Evolutionary conservation across 2,329 filamentous ascomycete species (phyloP), one percentile per base, ranked within the genome.

Genomic region (Camptophora hylomeconis): DNA sequence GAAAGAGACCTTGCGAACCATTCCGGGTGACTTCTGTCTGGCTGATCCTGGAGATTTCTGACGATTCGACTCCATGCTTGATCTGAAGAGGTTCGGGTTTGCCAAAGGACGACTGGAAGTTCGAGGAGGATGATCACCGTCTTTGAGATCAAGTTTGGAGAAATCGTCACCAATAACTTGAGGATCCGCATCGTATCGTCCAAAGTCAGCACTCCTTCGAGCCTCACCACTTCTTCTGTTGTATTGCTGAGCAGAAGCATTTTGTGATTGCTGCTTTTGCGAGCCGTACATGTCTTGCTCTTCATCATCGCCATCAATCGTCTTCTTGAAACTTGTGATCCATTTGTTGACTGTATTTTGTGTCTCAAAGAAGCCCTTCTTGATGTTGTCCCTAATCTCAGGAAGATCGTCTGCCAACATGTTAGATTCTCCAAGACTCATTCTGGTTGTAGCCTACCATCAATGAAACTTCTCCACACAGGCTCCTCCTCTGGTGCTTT

Each of bases 141-240:
- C 73, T 36, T 65, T 63, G 37, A 79, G 45, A 46, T 76, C 70
- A 5, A 78, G 59, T 21, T 65, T 63, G 30, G 72, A 67, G 57
- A 98, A 95, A 48, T 95, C 86, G 46, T 94, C 87, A 37, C 77
- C 75, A 17, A 98, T 65, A 20, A 95, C 73, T 49, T 86, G 75
- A 17, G 87, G 89, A 51, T 98, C 89, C 16, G 86, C 84, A 52
- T 98, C 89, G 50, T 98, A 98, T 33, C 83, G 75, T 44, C 86
- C 79, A 38, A 86, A 83, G 52, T 95, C 87, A 21, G 78, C 78
- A 51, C 86, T 93, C 45, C 80, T 70, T 44, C 78, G 67, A 37
- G 67, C 67, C 40, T 80, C 75, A 8, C 69, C 70, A 31, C 67
- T 72, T 28, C 69, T 44, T 31, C 48, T 40, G 21, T 52, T 54